Conservation (phyloP, 2,329 filamentous ascomycete genomes). For the Fusarium coicis region DNA sequence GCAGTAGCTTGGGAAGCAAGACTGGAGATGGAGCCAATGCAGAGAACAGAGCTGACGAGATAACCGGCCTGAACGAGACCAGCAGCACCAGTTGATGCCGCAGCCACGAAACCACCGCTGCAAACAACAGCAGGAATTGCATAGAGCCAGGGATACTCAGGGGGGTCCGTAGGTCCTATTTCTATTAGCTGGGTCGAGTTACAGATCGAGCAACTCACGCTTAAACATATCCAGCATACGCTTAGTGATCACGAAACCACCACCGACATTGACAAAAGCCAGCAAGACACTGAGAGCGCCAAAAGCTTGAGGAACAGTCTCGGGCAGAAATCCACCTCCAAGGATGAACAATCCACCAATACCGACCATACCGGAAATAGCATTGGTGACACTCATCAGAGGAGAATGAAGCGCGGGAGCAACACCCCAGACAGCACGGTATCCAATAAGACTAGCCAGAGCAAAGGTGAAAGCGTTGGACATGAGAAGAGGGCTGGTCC, state of each 20-base stretch:
- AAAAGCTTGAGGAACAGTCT: slow-evolving; percentile 81
- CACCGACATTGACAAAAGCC: slow-evolving; percentile 88
- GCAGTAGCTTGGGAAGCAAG: slow-evolving; percentile 86
- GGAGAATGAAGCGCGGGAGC: slow-evolving; percentile 85
- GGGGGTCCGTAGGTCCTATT: slow-evolving; percentile 80
- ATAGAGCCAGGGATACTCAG: slow-evolving; percentile 90
- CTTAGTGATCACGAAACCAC: slow-evolving; percentile 92
- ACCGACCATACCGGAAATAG: slow-evolving; percentile 92
- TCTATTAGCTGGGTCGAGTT: slow-evolving; percentile 18
- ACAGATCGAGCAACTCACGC: slow-evolving; percentile 54
- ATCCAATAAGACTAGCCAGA: slow-evolving; percentile 85
- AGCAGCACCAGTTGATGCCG: slow-evolving; percentile 82
- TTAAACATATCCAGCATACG: slow-evolving; percentile 95
- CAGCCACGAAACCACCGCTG: slow-evolving; percentile 82
- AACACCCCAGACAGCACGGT: slow-evolving; percentile 90
- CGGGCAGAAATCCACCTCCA: slow-evolving; percentile 81
- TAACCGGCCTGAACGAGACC: slow-evolving; percentile 90
- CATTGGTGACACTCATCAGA: slow-evolving; percentile 93
- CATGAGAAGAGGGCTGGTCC: slow-evolving; percentile 88
- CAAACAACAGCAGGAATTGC: slow-evolving; percentile 81
- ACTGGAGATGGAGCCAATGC: slow-evolving; percentile 84
- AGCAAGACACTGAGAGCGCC: slow-evolving; percentile 84
- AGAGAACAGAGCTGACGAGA: slow-evolving; percentile 83
- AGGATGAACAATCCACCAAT: slow-evolving; percentile 90
- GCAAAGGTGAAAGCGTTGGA: slow-evolving; percentile 86